A percentile compares a stretch with the other conserved stretches of the same genome.
Evolutionary conservation across 2,329 filamentous ascomycete species (phyloP).

Genomic region (Hymenoscyphus infarciens): DNA sequence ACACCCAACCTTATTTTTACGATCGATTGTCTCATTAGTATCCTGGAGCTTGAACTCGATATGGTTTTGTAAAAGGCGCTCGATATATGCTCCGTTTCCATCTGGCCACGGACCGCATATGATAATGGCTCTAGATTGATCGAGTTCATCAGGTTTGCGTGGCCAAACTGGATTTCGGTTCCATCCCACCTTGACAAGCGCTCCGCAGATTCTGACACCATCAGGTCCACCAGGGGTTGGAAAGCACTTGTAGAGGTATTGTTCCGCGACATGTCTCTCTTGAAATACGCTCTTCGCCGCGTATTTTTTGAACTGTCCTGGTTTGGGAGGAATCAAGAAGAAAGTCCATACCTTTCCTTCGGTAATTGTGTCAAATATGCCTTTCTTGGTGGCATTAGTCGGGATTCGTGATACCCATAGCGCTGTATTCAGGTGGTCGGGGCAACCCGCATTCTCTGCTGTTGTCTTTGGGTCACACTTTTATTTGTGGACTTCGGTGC

Average conservation of each 20-base stretch:
- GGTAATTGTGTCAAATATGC: neutral
- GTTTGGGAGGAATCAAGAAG: slow-evolving; percentile 1
- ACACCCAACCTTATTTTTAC: neutral
- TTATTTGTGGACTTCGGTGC: neutral
- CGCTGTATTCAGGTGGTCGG: neutral
- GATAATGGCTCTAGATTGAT: neutral
- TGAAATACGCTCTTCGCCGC: slow-evolving; percentile 18
- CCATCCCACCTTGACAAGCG: neutral
- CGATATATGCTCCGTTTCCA: neutral
- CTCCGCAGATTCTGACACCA: neutral
- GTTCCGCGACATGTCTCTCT: slow-evolving; percentile 9
- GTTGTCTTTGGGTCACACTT: neutral
- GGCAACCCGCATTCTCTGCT: neutral
- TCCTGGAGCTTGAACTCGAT: neutral
- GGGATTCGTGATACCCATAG: neutral
- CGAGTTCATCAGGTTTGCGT: neutral
- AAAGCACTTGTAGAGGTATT: neutral
- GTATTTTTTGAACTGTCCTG: neutral
- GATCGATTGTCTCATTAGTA: neutral
- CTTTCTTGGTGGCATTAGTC: neutral
- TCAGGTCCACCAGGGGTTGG: no score
- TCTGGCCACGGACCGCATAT: neutral
- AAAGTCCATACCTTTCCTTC: slow-evolving; percentile 20
- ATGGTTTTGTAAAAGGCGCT: neutral
- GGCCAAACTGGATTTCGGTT: neutral